Conservation (phyloP, 169 alveolate species). For the Plasmodium cynomolgi region DNA sequence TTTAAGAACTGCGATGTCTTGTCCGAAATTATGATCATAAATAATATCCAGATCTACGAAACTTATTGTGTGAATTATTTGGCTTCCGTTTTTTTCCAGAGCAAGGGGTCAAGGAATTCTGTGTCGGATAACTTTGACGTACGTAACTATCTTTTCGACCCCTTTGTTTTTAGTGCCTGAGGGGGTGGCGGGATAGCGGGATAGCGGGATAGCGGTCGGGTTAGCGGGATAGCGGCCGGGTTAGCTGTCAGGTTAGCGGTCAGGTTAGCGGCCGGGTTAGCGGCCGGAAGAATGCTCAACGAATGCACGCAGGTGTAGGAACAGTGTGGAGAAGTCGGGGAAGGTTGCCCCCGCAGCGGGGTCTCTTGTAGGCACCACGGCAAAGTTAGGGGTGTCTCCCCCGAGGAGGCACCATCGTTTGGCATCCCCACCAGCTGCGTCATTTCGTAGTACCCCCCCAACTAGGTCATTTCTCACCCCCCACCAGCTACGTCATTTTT, state of each 20-base stretch:
- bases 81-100: slow-evolving; percentile 75
- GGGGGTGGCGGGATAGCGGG: neutral
- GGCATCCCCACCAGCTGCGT: neutral
- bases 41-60: slow-evolving; percentile 71
- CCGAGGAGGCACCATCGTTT: no score
- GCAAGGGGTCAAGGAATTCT: neutral
- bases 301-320: neutral
- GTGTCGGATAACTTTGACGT: slow-evolving; percentile 49
- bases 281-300: neutral
- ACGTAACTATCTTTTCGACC: slow-evolving; percentile 61
- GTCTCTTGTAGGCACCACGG: no score
- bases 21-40: slow-evolving; percentile 52
- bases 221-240: neutral
- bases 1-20: slow-evolving; percentile 42
- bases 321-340: neutral
- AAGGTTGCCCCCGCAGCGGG: neutral
- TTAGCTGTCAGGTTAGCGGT: neutral
- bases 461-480: neutral
- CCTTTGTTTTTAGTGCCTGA: slow-evolving; percentile 63
- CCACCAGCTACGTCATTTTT: neutral
- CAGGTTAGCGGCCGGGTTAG: neutral
- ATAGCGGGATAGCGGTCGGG: neutral
- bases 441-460: neutral
- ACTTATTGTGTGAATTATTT: slow-evolving; percentile 70
- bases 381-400: no score